Evolutionary conservation across 108 stramenopile species (phyloP), one percentile per base, ranked within the genome.

Genomic region (Fragilaria crotonensis): DNA sequence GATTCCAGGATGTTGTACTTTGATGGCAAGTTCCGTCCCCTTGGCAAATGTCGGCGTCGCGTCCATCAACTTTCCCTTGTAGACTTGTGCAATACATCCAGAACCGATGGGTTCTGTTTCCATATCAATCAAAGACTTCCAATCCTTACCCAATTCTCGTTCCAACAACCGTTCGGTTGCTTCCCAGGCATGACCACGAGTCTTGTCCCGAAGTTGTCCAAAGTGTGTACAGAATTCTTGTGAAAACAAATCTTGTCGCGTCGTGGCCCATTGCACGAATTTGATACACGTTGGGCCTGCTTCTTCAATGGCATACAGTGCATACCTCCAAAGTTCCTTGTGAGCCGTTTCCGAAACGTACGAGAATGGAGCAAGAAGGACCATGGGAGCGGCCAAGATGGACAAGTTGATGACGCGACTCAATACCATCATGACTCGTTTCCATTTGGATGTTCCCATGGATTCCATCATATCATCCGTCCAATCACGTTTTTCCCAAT

Each of bases 261-360:
- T 90, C 0, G 87, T 77, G 14, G 92, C 92, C 95, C 95, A 96
- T 63, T 96, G 95, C 4, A 80, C 73, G 25, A 93, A 58, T 69
- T 96, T 96, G 68, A 93, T 83, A 75, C 83, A 92, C 5, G 89
- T 91, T 20, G 95, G 95, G 2, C 95, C 95, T 5, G 88, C 85
- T 33, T 71, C 54, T 75, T 93, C 87, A n/a, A 96, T 82, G 2
- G 81, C 83, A 83, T 87, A 92, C 9, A 96, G 64, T 23, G 84
- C 76, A 60, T 92, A 93, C 28, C 68, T 57, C 92, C 91, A 93
- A 11, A 78, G 59, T n/a, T 30, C 33, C 23, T 79, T 69, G 25
- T 72, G 44, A 1, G 32, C 64, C 18, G 23, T 28, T 5, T 62
- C 28, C 3, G 63, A 68, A 3, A 78, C 57, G 28, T 58, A 60